Evolutionary conservation across 176 grass and related monocot species (phyloP), one percentile per base, ranked within the genome.

Genomic region (Lolium multiflorum): DNA sequence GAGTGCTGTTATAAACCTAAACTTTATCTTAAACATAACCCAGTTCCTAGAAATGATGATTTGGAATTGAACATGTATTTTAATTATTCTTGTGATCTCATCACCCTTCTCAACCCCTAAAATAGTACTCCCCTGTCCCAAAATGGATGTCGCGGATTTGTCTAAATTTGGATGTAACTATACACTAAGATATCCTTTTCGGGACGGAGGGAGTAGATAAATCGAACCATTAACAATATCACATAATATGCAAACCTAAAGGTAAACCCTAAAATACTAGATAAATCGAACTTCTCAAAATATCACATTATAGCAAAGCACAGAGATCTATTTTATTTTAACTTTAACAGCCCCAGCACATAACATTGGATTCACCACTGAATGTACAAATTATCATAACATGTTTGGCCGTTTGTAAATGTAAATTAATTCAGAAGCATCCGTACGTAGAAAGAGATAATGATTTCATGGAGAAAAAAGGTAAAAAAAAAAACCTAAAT

Each of bases 351-450:
- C 41, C 21, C 21, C 54, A 7, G 2, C 3, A n/a, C 41, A 43
- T 43, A 43, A 43, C 41, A 43, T 43, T 5, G 7, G 41, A 43
- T 43, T 43, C 10, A 1, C 6, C 22, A 74, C 11, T 74, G 55
- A 3, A 12, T 84, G 16, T 72, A 82, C 2, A 18, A 72, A 15
- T 83, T 58, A 56, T 18, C 17, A 14, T 83, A 59, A 58, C n/a
- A 82, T 41, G 48, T 56, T 74, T 75, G 11, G 3, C 55, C 4
- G 0, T 63, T 83, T 11, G 56, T 84, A 11, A 16, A 44, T 72
- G 67, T 10, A 59, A 74, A 56, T 62, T 83, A 47, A 41, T n/a
- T 74, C 22, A 84, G 41, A 13, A 17, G 47, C 9, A 62, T 47
- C 41, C 55, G 43, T 15, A 25, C 0, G 20, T 56, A 25, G 7